These are phyloP conservation scores for Mycosarcoma maydis DNA, from an alignment of 1,284 basidiomycete genomes.

Conservation along the genomic window DNA sequence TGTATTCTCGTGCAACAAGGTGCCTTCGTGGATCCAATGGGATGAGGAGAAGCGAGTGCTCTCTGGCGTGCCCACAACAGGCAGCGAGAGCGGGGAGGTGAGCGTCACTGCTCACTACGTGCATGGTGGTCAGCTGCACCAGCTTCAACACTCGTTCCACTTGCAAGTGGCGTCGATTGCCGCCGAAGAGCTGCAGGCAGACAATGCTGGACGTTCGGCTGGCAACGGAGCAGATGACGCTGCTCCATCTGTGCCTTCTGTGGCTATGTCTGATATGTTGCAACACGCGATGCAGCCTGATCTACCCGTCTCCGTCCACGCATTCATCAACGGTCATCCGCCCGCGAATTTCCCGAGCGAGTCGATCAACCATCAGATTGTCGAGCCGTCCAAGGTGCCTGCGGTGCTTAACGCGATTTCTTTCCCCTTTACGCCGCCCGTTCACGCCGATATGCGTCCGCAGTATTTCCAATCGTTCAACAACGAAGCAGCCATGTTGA, in stretches of 20 bases:
- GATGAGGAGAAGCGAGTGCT: constrained; percentile 71
- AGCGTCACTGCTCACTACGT: constrained; percentile 60
- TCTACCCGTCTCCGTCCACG: constrained; percentile 21
- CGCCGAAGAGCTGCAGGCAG: constrained; percentile 33
- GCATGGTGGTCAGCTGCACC: constrained; percentile 58
- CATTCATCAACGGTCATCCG: constrained; percentile 48
- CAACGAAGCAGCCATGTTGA: constrained; percentile 45
- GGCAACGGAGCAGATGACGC: constrained; percentile 11
- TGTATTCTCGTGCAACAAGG: constrained; percentile 78
- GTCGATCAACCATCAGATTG: constrained; percentile 56
- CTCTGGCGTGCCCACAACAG: constrained; percentile 50
- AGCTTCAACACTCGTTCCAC: constrained; percentile 60
- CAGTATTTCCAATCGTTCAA: constrained; percentile 46
- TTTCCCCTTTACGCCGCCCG: constrained; percentile 61
- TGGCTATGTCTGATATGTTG: constrained; percentile 14
- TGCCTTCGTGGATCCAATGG: constrained; percentile 89
- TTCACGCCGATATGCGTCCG: constrained; percentile 42
- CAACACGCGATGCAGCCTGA: constrained; percentile 21
- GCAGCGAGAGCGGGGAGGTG: constrained; percentile 52
- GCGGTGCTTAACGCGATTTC: constrained; percentile 55
- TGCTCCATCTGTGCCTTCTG: constrained; percentile 3
- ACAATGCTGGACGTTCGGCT: constrained; percentile 27
- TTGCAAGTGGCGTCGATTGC: constrained; percentile 49
- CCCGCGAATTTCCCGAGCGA: constrained; percentile 44
- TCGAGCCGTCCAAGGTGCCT: constrained; percentile 58